Conservation (phyloP, 495 filamentous ascomycete species). For the Jackrogersella minutella region DNA sequence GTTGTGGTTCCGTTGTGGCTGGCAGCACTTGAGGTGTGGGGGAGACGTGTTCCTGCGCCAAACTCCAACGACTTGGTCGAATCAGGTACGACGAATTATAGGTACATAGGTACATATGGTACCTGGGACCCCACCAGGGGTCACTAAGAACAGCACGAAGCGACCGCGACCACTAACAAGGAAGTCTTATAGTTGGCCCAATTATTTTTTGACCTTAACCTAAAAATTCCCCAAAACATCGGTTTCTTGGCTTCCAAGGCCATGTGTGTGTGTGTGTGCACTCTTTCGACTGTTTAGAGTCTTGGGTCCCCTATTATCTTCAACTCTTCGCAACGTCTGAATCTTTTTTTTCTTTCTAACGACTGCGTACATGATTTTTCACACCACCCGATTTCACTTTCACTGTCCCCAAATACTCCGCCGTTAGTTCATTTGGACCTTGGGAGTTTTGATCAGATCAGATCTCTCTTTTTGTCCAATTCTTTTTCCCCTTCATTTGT, state of each 20-base stretch:
- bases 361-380: neutral
- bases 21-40: no score
- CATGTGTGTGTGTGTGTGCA: neutral
- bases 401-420: neutral
- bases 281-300: neutral
- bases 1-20: no score
- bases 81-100: slow-evolving; percentile 11
- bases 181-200: slow-evolving; percentile 5
- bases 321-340: neutral
- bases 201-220: slow-evolving; percentile 13
- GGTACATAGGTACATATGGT: neutral
- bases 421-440: neutral
- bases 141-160: no score
- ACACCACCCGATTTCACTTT: neutral
- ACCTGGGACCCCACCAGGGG: slow-evolving; percentile 17
- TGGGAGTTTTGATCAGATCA: neutral
- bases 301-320: neutral
- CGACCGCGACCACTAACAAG: no score
- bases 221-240: slow-evolving; percentile 25
- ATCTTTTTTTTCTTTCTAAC: no score
- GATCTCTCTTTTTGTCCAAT: neutral
- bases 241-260: slow-evolving; percentile 8
- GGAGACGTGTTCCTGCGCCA: slow-evolving; percentile 20
- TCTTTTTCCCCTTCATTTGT: slow-evolving; percentile 10
- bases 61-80: slow-evolving; percentile 14